Conservation (phyloP, 495 filamentous ascomycete species). For the Parathielavia hyrcaniae region DNA sequence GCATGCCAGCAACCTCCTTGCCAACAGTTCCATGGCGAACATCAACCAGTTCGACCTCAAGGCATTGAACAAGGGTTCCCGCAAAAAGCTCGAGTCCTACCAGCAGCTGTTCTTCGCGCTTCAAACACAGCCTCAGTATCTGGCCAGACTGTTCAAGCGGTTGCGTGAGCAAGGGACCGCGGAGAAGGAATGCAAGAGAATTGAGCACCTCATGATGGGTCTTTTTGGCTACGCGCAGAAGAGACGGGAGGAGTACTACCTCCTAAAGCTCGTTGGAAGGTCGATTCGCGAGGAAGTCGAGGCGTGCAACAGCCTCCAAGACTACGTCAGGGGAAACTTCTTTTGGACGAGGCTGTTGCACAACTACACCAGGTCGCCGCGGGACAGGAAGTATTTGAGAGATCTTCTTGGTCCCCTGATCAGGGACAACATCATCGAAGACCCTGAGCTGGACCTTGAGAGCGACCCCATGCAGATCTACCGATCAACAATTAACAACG, state of each 20-base stretch:
- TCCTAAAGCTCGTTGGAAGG: constrained; percentile 78
- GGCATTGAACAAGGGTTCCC: constrained; percentile 90
- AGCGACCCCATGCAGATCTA: constrained; percentile 98
- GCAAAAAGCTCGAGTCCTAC: constrained; percentile 91
- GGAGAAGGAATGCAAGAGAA: constrained; percentile 86
- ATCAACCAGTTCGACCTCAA: constrained; percentile 94
- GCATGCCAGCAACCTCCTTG: constrained; percentile 76
- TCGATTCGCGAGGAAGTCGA: constrained; percentile 86
- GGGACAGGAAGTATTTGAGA: constrained; percentile 85
- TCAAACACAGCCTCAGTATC: constrained; percentile 93
- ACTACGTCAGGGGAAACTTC: constrained; percentile 82
- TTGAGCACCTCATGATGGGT: constrained; percentile 92
- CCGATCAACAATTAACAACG: constrained; percentile 86
- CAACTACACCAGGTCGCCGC: constrained; percentile 84
- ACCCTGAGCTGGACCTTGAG: constrained; percentile 83
- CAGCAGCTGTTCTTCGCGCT: constrained; percentile 97
- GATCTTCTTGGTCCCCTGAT: constrained; percentile 78
- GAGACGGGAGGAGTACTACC: constrained; percentile 90
- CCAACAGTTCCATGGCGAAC: constrained; percentile 79
- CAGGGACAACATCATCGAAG: constrained; percentile 82
- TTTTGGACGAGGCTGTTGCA: constrained; percentile 86
- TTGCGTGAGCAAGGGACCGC: constrained; percentile 77
- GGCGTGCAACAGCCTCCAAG: constrained; percentile 62
- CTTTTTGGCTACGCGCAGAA: constrained; percentile 97
- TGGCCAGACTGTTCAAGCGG: constrained; percentile 77